Percentiles rank a stretch among this genome's conserved stretches.
phyloP scores from a whole-genome alignment of 2,329 filamentous ascomycete genomes.

The Pestalotiopsis sp. region DNA sequence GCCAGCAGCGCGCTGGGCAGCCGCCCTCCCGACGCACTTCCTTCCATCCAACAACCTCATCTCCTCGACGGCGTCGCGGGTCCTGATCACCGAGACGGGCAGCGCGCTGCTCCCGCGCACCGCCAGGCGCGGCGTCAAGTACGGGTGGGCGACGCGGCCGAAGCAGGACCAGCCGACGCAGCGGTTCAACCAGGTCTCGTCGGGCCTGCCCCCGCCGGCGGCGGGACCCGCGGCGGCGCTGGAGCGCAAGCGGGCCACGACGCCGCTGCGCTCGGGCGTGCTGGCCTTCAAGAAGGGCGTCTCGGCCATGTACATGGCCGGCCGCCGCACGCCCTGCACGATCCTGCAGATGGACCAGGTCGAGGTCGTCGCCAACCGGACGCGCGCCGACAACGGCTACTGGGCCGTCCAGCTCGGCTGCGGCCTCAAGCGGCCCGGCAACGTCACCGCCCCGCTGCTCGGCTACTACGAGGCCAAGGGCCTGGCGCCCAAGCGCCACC shows the following conservation, averaged over 20 bases:
- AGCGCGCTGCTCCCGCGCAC: constrained; percentile 46
- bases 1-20: constrained; percentile 43
- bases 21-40: constrained; percentile 31
- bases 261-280: constrained; percentile 74
- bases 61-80: constrained; percentile 20
- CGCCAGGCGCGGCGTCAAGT: constrained; percentile 52
- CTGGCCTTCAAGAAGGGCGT: constrained; percentile 94
- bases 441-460: constrained; percentile 79
- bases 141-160: constrained; percentile 63
- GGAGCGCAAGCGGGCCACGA: constrained; percentile 57
- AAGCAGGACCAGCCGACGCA: constrained; percentile 49
- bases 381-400: constrained; percentile 79
- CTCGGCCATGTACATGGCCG: constrained; percentile 84
- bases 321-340: constrained; percentile 81
- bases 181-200: constrained; percentile 61
- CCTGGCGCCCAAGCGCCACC: constrained; percentile 79
- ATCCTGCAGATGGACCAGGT: constrained; percentile 92
- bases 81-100: constrained; percentile 31
- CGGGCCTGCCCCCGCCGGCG: constrained; percentile 58
- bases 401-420: constrained; percentile 89
- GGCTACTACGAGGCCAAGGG: constrained; percentile 86
- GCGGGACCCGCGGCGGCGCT: constrained; percentile 63
- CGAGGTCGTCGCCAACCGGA: constrained; percentile 88
- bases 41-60: constrained; percentile 21
- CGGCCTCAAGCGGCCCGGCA: constrained; percentile 72